Evolutionary conservation across 768 basidiomycete species (phyloP).

Genomic region (Tephrocybe rancida): DNA sequence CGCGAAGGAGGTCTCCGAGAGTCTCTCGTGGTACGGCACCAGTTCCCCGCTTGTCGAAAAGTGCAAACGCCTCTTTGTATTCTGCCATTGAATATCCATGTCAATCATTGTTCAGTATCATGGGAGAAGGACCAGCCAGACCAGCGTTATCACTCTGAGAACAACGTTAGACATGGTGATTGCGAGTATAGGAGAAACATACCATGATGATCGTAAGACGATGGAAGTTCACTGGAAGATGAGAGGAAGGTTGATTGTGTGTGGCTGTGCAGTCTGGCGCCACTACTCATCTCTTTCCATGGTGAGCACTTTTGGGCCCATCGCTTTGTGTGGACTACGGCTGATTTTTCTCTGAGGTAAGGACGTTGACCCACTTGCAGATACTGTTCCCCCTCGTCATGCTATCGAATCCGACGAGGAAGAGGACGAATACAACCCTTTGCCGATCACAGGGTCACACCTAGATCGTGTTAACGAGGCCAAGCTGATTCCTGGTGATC

Average conservation of each 20-base stretch:
- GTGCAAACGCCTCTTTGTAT: constrained; percentile 96
- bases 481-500: constrained; percentile 38
- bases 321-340: not conserved
- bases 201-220: constrained; percentile 31
- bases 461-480: constrained; percentile 29
- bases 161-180: not conserved
- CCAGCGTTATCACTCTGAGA: constrained; percentile 43
- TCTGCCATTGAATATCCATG: constrained; percentile 47
- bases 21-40: constrained; percentile 87
- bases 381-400: constrained; percentile 59
- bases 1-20: constrained; percentile 90
- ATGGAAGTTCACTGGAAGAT: constrained; percentile 3
- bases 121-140: constrained; percentile 11
- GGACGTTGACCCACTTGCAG: constrained; percentile 60
- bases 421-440: constrained; percentile 60
- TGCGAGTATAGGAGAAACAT: constrained; percentile 8
- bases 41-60: constrained; percentile 96
- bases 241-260: constrained; percentile 15
- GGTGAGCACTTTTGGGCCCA: constrained; percentile 12
- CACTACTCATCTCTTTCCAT: constrained; percentile 4
- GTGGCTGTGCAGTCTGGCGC: constrained; percentile 11
- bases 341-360: constrained; percentile 20
- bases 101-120: not conserved
- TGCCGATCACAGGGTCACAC: constrained; percentile 22
- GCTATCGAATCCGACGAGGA: constrained; percentile 71